phyloP scores from a whole-genome alignment of 768 basidiomycete species.

The Baorangia bicolor region DNA sequence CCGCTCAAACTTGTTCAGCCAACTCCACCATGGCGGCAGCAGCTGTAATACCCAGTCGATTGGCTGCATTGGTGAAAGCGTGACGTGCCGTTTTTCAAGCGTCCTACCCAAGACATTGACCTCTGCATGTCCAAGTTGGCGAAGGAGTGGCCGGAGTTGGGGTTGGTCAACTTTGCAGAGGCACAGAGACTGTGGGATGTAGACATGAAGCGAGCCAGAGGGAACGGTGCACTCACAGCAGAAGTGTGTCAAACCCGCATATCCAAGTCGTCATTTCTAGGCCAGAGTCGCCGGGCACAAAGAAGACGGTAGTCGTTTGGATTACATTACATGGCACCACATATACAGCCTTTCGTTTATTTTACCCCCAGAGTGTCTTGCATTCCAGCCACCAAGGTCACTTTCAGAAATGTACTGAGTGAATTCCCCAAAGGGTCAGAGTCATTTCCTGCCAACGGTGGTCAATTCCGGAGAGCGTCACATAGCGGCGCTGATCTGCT shows the following conservation, averaged over 20 bases:
- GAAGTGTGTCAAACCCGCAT: slow-evolving; percentile 45
- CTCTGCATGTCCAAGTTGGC: slow-evolving; percentile 54
- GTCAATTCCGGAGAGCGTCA: too few species aligned
- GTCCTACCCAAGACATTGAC: slow-evolving; percentile 75
- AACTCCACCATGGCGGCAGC: slow-evolving; percentile 30
- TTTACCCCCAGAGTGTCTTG: slow-evolving; percentile 3
- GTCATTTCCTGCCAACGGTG: too few species aligned
- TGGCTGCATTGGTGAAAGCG: slow-evolving; percentile 60
- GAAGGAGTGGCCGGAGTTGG: slow-evolving; percentile 52
- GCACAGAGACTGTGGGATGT: slow-evolving; percentile 68
- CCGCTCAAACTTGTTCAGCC: background rate
- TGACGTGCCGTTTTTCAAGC: slow-evolving; percentile 82
- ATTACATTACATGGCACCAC: background rate
- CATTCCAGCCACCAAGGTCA: slow-evolving; percentile 19
- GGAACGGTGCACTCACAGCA: slow-evolving; percentile 76
- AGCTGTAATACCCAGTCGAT: slow-evolving; percentile 45
- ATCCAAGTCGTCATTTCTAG: slow-evolving; percentile 30
- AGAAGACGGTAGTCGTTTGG: slow-evolving; percentile 37
- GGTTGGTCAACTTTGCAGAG: slow-evolving; percentile 66
- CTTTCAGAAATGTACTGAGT: too few species aligned
- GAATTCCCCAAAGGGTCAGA: too few species aligned
- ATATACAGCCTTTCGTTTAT: background rate
- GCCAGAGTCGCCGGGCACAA: slow-evolving; percentile 50
- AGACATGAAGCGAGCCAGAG: slow-evolving; percentile 65
- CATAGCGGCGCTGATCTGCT: too few species aligned